These are phyloP conservation scores for Apiospora koreana DNA, from an alignment of 2,329 filamentous ascomycete genomes.

Conservation along the genomic window DNA sequence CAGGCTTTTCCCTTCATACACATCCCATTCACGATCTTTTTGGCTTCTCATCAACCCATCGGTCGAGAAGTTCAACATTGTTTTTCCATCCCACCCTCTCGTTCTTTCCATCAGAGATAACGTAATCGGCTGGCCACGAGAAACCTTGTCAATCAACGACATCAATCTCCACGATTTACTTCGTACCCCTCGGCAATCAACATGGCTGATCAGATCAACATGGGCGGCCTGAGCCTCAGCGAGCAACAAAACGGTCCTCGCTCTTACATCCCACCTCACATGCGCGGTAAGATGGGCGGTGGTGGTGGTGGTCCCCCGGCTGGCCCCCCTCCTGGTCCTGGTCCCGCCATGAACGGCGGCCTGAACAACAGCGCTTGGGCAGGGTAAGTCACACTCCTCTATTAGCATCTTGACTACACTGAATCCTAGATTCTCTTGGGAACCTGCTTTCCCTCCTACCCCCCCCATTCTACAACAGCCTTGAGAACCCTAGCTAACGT, in stretches of 20 bases:
- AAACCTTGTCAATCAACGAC: conserved; percentile 6
- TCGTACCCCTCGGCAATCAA: conserved; percentile 38
- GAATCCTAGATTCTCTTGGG: not conserved
- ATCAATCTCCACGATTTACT: not conserved
- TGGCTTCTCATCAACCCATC: conserved; percentile 3
- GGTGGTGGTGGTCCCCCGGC: conserved; percentile 25
- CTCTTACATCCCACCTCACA: conserved; percentile 85
- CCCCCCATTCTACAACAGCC: not conserved
- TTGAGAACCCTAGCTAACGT: conserved; percentile 21
- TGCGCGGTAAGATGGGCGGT: conserved; percentile 60
- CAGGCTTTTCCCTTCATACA: not conserved
- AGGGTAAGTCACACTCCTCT: conserved; percentile 45
- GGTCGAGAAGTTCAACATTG: conserved; percentile 14
- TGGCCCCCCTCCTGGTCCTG: conserved; percentile 31
- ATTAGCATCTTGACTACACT: not conserved
- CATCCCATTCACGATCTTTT: conserved; percentile 5
- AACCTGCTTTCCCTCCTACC: not conserved
- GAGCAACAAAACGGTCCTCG: conserved; percentile 51
- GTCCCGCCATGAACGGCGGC: conserved; percentile 44
- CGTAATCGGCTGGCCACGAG: conserved; percentile 26
- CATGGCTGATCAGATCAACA: conserved; percentile 85
- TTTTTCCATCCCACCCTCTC: conserved; percentile 21
- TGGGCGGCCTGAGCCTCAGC: conserved; percentile 71
- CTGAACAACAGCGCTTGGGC: conserved; percentile 67
- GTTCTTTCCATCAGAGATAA: conserved; percentile 30